Conservation (phyloP, 805 yeast genomes). For the Monosporozyma yasuniensis region DNA sequence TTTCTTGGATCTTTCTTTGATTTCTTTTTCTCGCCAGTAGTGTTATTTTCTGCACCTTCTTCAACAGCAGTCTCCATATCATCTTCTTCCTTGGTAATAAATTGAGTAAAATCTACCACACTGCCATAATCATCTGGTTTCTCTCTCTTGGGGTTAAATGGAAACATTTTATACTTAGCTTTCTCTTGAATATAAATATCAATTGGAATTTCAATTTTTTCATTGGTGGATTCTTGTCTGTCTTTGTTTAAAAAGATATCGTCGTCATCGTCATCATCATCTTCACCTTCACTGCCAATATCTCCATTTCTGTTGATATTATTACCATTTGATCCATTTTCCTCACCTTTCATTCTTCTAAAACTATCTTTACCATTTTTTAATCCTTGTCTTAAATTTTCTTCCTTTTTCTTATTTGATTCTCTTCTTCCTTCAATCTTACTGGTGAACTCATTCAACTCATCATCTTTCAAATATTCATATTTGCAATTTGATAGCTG, state of each 20-base stretch:
- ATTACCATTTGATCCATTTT: neutral
- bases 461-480: slow-evolving; percentile 42
- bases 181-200: slow-evolving; percentile 21
- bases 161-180: slow-evolving; percentile 58
- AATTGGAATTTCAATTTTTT: slow-evolving; percentile 18
- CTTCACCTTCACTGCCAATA: slow-evolving; percentile 10
- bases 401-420: slow-evolving; percentile 28
- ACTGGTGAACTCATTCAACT: slow-evolving; percentile 40
- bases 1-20: neutral
- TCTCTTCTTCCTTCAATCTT: slow-evolving; percentile 40
- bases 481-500: slow-evolving; percentile 35
- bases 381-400: slow-evolving; percentile 26
- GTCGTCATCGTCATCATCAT: slow-evolving; percentile 26
- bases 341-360: neutral
- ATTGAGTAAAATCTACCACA: slow-evolving; percentile 56
- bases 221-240: slow-evolving; percentile 1
- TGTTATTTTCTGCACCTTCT: neutral
- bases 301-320: neutral
- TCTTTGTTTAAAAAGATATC: slow-evolving; percentile 19
- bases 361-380: slow-evolving; percentile 5
- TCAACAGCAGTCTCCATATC: slow-evolving; percentile 7
- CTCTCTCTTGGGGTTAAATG: slow-evolving; percentile 48
- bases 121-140: slow-evolving; percentile 86
- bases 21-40: neutral
- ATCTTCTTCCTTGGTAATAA: slow-evolving; percentile 43